These are phyloP conservation scores for Pseudogymnoascus destructans DNA, from an alignment of 2,329 filamentous ascomycete species.

Conservation along the genomic window DNA sequence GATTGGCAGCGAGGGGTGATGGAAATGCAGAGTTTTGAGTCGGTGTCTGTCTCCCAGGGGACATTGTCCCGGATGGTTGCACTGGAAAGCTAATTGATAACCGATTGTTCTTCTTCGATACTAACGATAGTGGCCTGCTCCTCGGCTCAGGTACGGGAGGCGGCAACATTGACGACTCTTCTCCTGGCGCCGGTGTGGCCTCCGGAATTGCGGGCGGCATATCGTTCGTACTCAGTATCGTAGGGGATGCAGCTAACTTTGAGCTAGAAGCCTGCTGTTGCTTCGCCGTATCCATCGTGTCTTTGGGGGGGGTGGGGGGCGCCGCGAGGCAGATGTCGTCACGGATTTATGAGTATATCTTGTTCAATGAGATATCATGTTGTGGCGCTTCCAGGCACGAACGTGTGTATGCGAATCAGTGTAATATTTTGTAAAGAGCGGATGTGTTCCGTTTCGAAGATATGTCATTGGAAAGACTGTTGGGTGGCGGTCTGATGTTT, in stretches of 20 bases:
- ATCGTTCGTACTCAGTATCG: background rate
- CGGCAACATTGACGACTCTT: constrained; percentile 17
- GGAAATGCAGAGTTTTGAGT: constrained; percentile 23
- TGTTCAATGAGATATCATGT: constrained; percentile 4
- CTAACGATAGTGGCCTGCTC: background rate
- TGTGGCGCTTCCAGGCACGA: constrained; percentile 1
- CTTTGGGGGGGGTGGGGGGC: background rate
- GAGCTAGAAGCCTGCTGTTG: background rate
- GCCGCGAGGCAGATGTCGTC: background rate
- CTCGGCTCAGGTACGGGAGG: constrained; percentile 14
- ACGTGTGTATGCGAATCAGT: background rate
- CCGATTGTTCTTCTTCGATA: constrained; percentile 17
- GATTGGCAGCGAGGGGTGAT: constrained; percentile 18
- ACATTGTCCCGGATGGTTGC: constrained; percentile 14
- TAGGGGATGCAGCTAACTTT: background rate
- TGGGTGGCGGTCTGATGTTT: constrained; percentile 6
- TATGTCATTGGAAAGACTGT: constrained; percentile 7
- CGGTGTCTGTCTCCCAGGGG: constrained; percentile 12
- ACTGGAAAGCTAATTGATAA: constrained; percentile 25
- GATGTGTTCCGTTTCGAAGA: background rate
- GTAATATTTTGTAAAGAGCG: background rate
- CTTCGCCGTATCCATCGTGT: constrained; percentile 6
- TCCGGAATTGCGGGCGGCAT: background rate
- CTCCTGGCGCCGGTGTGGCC: background rate
- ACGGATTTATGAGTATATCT: background rate